These are phyloP conservation scores for Chrysanthemum makinoi DNA, from an alignment of 129 eudicot species.

Conservation along the genomic window DNA sequence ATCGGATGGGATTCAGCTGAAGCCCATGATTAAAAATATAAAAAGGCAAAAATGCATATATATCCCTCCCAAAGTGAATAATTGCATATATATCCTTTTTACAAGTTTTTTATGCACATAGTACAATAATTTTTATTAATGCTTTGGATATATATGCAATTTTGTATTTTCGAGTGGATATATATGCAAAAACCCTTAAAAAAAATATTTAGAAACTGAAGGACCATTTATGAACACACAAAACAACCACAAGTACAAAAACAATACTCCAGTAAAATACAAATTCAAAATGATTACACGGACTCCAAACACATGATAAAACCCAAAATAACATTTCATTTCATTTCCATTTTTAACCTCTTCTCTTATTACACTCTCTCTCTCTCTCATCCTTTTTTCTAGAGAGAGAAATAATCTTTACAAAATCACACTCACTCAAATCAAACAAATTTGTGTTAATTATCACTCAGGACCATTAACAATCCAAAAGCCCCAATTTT, in stretches of 20 bases:
- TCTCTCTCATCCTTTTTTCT: constrained; percentile 6
- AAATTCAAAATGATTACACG: constrained; percentile 11
- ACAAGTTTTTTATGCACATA: no score
- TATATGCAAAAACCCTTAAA: no score
- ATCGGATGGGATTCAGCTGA: no score
- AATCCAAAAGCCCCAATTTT: constrained; percentile 28
- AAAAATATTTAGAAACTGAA: no score
- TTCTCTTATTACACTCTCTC: constrained; percentile 8
- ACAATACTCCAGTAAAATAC: background rate
- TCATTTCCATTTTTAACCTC: background rate
- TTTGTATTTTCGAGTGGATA: no score
- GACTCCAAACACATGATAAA: constrained; percentile 33
- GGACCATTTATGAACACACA: background rate
- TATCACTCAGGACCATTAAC: constrained; percentile 19
- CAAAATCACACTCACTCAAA: background rate
- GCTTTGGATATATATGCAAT: no score
- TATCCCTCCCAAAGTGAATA: no score
- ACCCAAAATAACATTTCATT: constrained; percentile 14
- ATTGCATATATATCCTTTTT: no score
- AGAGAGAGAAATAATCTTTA: constrained; percentile 20
- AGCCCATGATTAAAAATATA: no score
- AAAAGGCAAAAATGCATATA: no score
- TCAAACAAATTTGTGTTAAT: background rate
- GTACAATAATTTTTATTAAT: no score
- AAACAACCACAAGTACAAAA: background rate